Percentiles rank a stretch among this genome's conserved stretches.
Evolutionary conservation across 2,329 filamentous ascomycete genomes (phyloP).

Genomic region (Metarhizium brunneum): DNA sequence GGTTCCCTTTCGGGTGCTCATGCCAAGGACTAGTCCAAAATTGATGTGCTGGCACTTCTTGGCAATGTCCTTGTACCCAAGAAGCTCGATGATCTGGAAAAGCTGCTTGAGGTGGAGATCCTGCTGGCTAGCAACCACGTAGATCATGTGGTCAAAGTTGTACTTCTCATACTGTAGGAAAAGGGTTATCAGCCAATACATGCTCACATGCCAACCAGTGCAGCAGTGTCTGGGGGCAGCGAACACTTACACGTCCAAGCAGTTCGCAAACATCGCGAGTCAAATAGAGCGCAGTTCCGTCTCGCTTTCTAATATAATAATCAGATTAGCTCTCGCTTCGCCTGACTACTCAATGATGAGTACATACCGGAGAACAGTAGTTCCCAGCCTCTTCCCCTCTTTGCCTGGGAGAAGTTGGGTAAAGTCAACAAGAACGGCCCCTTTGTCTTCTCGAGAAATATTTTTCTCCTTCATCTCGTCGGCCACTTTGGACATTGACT

Average conservation of each 20-base stretch:
- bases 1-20: slow-evolving; percentile 63
- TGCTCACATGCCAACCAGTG: not conserved
- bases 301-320: slow-evolving; percentile 40
- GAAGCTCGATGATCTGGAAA: slow-evolving; percentile 63
- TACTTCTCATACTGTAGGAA: slow-evolving; percentile 38
- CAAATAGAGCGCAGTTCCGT: slow-evolving; percentile 68
- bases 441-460: slow-evolving; percentile 61
- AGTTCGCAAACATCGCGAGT: slow-evolving; percentile 72
- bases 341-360: not conserved
- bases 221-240: too few species aligned
- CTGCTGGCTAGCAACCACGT: slow-evolving; percentile 64
- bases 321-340: not conserved
- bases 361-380: slow-evolving; percentile 51
- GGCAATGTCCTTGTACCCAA: slow-evolving; percentile 59
- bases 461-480: slow-evolving; percentile 53
- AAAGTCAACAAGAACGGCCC: slow-evolving; percentile 65
- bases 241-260: slow-evolving; percentile 40
- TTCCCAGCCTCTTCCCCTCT: slow-evolving; percentile 59
- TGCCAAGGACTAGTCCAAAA: slow-evolving; percentile 63
- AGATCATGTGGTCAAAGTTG: slow-evolving; percentile 71
- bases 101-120: slow-evolving; percentile 64
- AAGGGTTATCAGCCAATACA: not conserved
- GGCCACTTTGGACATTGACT: slow-evolving; percentile 56
- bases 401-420: slow-evolving; percentile 57
- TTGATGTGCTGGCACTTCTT: slow-evolving; percentile 65